Evolutionary conservation across 2,329 filamentous ascomycete species (phyloP).

Genomic region (Mycosphaerella sp.): DNA sequence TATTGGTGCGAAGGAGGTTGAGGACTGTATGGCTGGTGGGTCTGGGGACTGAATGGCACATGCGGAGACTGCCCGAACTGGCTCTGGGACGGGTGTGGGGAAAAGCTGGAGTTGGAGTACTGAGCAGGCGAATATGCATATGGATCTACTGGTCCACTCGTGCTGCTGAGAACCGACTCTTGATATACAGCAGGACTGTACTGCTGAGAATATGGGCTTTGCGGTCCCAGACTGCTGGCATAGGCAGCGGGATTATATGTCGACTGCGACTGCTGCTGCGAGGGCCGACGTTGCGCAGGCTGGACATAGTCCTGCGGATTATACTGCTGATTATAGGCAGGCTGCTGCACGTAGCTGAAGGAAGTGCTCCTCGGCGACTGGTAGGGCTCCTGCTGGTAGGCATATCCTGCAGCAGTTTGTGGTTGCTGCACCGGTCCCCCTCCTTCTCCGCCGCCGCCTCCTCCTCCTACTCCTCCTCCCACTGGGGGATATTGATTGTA

Average conservation of each 20-base stretch:
- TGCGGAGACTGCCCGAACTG: conserved; percentile 18
- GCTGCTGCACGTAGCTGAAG: conserved; percentile 43
- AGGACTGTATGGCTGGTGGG: conserved; percentile 23
- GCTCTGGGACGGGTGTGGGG: conserved; percentile 16
- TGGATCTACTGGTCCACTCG: conserved; percentile 28
- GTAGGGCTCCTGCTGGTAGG: conserved; percentile 20
- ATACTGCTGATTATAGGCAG: conserved; percentile 50
- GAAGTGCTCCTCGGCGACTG: conserved; percentile 20
- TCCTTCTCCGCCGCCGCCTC: conserved; percentile 8
- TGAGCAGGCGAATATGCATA: conserved; percentile 26
- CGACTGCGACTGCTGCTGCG: conserved; percentile 35
- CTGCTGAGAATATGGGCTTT: conserved; percentile 18
- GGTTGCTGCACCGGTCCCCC: conserved; percentile 29
- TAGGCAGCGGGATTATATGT: conserved; percentile 45
- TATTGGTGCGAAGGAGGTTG: conserved; percentile 21
- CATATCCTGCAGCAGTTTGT: conserved; percentile 16
- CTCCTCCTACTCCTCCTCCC: too few species aligned
- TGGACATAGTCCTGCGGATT: conserved; percentile 61
- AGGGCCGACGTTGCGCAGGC: conserved; percentile 34
- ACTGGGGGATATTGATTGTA: conserved; percentile 21
- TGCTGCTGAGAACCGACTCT: conserved; percentile 21
- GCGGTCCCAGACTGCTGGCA: conserved; percentile 30
- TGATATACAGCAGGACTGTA: conserved; percentile 27
- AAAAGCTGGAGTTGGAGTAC: conserved; percentile 19
- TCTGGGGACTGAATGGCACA: conserved; percentile 20